Evolutionary conservation across 2,329 filamentous ascomycete species (phyloP).

Genomic region (Fusarium agapanthi): DNA sequence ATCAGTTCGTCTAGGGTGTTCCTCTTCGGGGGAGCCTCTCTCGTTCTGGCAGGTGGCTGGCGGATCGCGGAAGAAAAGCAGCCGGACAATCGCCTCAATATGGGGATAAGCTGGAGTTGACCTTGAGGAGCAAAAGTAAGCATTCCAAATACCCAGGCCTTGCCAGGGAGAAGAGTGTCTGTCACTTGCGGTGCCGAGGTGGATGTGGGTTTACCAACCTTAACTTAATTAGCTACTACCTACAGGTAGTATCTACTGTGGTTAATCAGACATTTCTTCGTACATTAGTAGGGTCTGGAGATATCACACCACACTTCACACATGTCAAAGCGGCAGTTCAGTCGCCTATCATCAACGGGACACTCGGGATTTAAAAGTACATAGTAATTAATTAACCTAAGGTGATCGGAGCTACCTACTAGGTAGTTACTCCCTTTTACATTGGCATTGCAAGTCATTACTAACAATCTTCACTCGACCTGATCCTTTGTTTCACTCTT

Average conservation of each 20-base stretch:
- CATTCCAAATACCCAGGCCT: constrained; percentile 3
- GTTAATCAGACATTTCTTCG: background rate
- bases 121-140: background rate
- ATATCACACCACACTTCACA: background rate
- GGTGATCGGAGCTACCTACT: background rate
- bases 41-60: constrained; percentile 21
- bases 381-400: background rate
- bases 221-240: background rate
- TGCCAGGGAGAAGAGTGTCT: background rate
- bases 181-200: background rate
- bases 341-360: background rate
- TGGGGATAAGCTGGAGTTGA: background rate
- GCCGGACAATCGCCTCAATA: constrained; percentile 6
- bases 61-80: background rate
- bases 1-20: background rate
- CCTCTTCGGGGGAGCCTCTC: constrained; percentile 5
- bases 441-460: background rate
- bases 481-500: background rate
- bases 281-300: background rate
- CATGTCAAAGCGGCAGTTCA: background rate
- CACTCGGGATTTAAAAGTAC: background rate
- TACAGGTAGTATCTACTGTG: background rate
- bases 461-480: background rate
- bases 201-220: constrained; percentile 1
- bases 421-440: background rate